phyloP scores from a whole-genome alignment of 768 basidiomycete genomes.

The Boletus rubroflammeus region DNA sequence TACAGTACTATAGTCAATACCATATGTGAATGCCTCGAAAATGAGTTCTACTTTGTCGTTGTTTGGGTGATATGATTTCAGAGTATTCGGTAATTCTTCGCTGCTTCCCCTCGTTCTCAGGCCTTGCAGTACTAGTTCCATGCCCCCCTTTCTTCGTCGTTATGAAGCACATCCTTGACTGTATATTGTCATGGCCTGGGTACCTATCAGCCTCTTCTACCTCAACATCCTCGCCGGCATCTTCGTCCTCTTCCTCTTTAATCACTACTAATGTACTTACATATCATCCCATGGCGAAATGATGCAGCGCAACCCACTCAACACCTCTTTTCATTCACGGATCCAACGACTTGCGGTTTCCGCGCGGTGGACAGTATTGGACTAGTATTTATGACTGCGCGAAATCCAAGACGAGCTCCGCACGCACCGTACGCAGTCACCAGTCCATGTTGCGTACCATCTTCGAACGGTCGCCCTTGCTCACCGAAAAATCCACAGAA shows the following conservation, averaged over 20 bases:
- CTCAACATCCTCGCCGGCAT: conserved; percentile 18
- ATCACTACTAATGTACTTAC: conserved; percentile 9
- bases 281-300: background rate
- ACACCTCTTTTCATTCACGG: background rate
- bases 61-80: background rate
- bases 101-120: background rate
- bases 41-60: background rate
- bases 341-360: conserved; percentile 1
- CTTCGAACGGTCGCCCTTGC: background rate
- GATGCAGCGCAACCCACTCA: background rate
- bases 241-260: conserved; percentile 17
- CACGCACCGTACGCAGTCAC: conserved; percentile 2
- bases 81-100: background rate
- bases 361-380: background rate
- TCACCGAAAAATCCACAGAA: conserved; percentile 4
- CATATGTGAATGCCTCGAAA: background rate
- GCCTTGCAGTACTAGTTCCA: too few relatives aligned
- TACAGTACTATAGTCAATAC: background rate
- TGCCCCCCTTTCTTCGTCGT: background rate
- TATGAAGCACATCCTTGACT: background rate
- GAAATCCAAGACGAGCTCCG: conserved; percentile 6
- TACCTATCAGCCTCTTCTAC: conserved; percentile 18
- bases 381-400: background rate
- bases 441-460: conserved; percentile 1
- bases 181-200: conserved; percentile 3